phyloP scores from a whole-genome alignment of 1,284 basidiomycete species.

The Malassezia arunalokei region DNA sequence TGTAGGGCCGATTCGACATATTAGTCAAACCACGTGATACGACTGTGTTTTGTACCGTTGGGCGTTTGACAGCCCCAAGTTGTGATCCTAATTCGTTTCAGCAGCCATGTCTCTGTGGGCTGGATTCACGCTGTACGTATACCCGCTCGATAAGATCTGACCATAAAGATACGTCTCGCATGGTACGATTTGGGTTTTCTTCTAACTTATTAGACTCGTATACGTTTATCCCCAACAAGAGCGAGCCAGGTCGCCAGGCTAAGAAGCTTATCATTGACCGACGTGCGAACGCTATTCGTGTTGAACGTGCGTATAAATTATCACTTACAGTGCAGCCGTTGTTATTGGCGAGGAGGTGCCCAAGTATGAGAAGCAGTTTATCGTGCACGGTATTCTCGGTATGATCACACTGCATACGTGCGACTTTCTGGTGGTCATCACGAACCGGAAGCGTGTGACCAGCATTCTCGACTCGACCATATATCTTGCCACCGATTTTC shows the following conservation, averaged over 20 bases:
- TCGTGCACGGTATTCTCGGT: constrained; percentile 33
- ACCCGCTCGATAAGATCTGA: not conserved
- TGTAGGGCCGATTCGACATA: too few relatives aligned
- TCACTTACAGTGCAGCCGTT: not conserved
- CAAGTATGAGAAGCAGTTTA: constrained; percentile 19
- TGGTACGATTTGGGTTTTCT: not conserved
- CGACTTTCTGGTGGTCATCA: constrained; percentile 83
- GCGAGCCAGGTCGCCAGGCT: constrained; percentile 4
- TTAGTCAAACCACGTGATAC: too few relatives aligned
- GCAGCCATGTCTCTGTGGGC: constrained; percentile 13
- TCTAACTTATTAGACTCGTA: constrained; percentile 4
- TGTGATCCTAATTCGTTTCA: too few relatives aligned
- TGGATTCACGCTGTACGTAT: constrained; percentile 15
- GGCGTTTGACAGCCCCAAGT: not conserved
- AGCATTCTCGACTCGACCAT: constrained; percentile 71
- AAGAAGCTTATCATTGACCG: constrained; percentile 15
- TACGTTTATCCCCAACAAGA: constrained; percentile 7
- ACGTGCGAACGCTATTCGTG: not conserved
- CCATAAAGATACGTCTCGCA: constrained; percentile 7
- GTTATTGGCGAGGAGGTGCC: not conserved
- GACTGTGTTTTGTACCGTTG: not conserved
- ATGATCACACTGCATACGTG: constrained; percentile 35
- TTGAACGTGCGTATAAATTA: constrained; percentile 2
- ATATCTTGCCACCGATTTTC: constrained; percentile 80
- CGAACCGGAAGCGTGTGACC: constrained; percentile 66